Conservation (phyloP, 352 stramenopile genomes). For the Phytophthora hibernalis region DNA sequence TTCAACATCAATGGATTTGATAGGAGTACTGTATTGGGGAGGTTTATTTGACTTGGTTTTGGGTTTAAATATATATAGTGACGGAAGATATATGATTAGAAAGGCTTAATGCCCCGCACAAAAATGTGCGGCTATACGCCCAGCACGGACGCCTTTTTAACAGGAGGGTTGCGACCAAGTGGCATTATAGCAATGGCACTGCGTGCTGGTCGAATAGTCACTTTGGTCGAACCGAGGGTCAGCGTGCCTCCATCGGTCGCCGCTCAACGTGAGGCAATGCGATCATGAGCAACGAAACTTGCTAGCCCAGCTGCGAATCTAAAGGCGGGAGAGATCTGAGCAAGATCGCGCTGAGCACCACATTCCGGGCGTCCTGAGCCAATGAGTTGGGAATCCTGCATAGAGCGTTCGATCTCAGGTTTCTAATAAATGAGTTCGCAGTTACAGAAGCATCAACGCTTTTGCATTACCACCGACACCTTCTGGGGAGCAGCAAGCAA, state of each 20-base stretch:
- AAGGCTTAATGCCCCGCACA: too few relatives aligned
- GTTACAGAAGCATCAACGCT: slow-evolving; percentile 20
- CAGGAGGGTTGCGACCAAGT: too few relatives aligned
- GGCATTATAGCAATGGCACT: too few relatives aligned
- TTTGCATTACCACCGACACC: background rate
- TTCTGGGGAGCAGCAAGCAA: background rate
- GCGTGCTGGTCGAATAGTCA: background rate
- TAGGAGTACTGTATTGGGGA: background rate
- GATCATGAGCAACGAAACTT: background rate
- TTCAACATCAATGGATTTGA: slow-evolving; percentile 29
- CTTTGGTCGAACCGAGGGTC: background rate
- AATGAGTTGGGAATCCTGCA: slow-evolving; percentile 5
- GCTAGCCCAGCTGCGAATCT: background rate
- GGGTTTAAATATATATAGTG: background rate
- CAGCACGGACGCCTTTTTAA: background rate
- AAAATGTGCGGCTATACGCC: background rate
- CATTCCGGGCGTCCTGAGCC: background rate
- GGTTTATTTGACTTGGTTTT: background rate
- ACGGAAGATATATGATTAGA: background rate
- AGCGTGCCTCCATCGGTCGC: background rate
- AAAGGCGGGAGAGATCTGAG: background rate
- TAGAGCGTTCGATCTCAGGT: slow-evolving; percentile 1
- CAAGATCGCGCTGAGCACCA: background rate
- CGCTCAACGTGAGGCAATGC: background rate
- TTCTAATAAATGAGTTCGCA: slow-evolving; percentile 26